Evolutionary conservation across 345 rosid species (phyloP), one percentile per base, ranked within the genome.

Genomic region (Salix exigua): DNA sequence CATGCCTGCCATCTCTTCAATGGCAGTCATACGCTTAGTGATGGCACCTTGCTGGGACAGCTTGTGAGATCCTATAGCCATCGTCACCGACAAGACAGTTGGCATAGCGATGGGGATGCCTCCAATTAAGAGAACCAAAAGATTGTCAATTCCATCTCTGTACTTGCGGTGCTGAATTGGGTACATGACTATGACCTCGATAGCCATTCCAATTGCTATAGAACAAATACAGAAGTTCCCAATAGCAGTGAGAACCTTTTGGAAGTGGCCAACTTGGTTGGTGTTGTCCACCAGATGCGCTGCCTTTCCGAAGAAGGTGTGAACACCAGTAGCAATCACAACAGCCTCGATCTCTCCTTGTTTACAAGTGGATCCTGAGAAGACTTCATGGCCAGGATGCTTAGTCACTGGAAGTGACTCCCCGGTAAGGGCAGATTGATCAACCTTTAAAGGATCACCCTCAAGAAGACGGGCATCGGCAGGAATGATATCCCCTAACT

Each of bases 261-360:
- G 87, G 75, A 84, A 84, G 74, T 84, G 87, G 6, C 87, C 87
- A n/a, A 75, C 81, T 40, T 84, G 77, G 68, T 84, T 81, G 80
- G 84, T 84, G 84, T 84, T 84, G 40, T 84, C 87, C 26, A 84
- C 87, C 11, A 84, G 84, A 73, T 84, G 84, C 40, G 87, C 87
- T 26, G 87, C 87, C 75, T 84, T 84, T 33, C 87, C 87, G 9
- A 84, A 84, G 77, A 84, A 84, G 70, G 87, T 84, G 74, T 84
- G 87, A 17, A 84, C 84, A 6, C 84, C 87, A 16, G 87, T 84
- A 33, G 87, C 87, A 30, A 84, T 84, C 66, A 84, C 84, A 11
- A 84, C 75, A 40, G 82, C 87, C 78, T 84, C 87, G 30, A 84
- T 61, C 70, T 84, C 87, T 25, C 87, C 87, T 74, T 84, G 87